These are phyloP conservation scores for Ganoderma sinense DNA, from an alignment of 1,284 basidiomycete species.

Conservation along the genomic window DNA sequence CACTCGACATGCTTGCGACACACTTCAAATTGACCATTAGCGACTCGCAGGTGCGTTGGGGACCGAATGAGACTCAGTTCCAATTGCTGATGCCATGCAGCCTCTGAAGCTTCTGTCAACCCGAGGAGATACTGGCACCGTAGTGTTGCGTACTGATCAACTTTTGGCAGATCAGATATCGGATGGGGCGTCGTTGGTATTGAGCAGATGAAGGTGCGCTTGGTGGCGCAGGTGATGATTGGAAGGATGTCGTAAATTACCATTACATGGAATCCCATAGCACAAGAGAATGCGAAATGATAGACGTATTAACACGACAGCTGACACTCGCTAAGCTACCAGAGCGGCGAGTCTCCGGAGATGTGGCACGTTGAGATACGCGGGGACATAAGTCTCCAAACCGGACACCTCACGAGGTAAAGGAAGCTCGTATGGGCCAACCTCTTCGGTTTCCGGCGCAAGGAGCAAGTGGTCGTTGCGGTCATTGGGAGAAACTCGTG, in stretches of 20 bases:
- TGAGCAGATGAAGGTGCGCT: slow-evolving; percentile 23
- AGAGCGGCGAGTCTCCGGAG: slow-evolving; percentile 82
- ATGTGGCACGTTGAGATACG: slow-evolving; percentile 87
- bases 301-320: slow-evolving; percentile 32
- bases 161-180: slow-evolving; percentile 32
- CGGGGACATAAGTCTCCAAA: slow-evolving; percentile 88
- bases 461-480: slow-evolving; percentile 95
- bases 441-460: slow-evolving; percentile 94
- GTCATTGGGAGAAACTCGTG: slow-evolving; percentile 93
- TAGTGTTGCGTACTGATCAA: slow-evolving; percentile 29
- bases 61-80: background rate
- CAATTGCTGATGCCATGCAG: slow-evolving; percentile 20
- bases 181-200: slow-evolving; percentile 30
- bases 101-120: slow-evolving; percentile 31
- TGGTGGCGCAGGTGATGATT: slow-evolving; percentile 15
- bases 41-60: slow-evolving; percentile 30
- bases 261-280: slow-evolving; percentile 34
- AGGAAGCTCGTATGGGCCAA: slow-evolving; percentile 90
- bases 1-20: slow-evolving; percentile 45
- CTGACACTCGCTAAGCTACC: slow-evolving; percentile 61
- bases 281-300: slow-evolving; percentile 38
- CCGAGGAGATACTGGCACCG: slow-evolving; percentile 15
- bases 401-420: slow-evolving; percentile 89
- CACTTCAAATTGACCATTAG: slow-evolving; percentile 36
- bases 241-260: slow-evolving; percentile 29